phyloP scores from a whole-genome alignment of 2,329 filamentous ascomycete genomes.

The Allantophomopsis lycopodina region DNA sequence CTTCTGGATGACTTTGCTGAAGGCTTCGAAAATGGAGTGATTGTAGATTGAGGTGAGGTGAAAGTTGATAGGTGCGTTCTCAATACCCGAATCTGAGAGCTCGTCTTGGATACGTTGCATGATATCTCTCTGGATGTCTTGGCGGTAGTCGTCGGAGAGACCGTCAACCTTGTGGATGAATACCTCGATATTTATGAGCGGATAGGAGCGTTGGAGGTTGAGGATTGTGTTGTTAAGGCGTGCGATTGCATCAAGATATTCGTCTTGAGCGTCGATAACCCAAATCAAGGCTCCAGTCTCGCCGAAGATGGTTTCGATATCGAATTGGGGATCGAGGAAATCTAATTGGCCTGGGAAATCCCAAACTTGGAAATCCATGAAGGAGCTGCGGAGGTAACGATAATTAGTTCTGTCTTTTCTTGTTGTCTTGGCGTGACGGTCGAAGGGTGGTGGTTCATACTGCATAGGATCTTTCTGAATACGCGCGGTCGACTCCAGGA shows the following conservation, averaged over 20 bases:
- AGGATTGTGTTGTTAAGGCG: slow-evolving; percentile 82
- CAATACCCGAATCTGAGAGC: slow-evolving; percentile 81
- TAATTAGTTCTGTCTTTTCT: background rate
- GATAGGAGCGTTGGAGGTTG: slow-evolving; percentile 76
- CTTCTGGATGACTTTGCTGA: slow-evolving; percentile 97
- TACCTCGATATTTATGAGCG: slow-evolving; percentile 91
- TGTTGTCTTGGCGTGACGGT: slow-evolving; percentile 2
- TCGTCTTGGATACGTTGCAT: slow-evolving; percentile 95
- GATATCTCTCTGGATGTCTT: slow-evolving; percentile 92
- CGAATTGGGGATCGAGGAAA: slow-evolving; percentile 79
- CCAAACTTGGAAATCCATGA: slow-evolving; percentile 99
- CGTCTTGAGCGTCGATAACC: slow-evolving; percentile 97
- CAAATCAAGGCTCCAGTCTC: slow-evolving; percentile 91
- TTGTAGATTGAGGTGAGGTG: slow-evolving; percentile 98
- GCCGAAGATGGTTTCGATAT: slow-evolving; percentile 87
- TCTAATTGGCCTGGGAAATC: slow-evolving; percentile 94
- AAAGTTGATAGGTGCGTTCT: slow-evolving; percentile 87
- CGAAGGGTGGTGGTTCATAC: slow-evolving; percentile 35
- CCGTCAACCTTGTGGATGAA: slow-evolving; percentile 99
- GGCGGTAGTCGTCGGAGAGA: slow-evolving; percentile 91
- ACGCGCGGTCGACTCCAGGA: slow-evolving; percentile 84
- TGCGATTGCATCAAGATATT: slow-evolving; percentile 84
- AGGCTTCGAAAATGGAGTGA: slow-evolving; percentile 95
- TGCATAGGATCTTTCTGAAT: slow-evolving; percentile 94
- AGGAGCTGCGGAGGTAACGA: slow-evolving; percentile 49